phyloP scores from a whole-genome alignment of 768 basidiomycete species.

The Tricholoma bakamatsutake region DNA sequence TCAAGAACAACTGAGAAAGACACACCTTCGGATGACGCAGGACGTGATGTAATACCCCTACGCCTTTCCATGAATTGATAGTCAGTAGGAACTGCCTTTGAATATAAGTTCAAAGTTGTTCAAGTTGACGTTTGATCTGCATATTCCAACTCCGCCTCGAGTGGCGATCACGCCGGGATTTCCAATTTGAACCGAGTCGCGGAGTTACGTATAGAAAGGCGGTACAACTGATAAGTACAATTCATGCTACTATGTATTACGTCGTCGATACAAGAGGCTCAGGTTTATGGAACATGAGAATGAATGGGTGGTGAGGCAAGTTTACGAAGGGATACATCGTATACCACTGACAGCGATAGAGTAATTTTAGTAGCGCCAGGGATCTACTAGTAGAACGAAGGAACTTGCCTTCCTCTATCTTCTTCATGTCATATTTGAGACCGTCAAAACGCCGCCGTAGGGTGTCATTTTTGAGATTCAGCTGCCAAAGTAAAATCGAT shows the following conservation, averaged over 20 bases:
- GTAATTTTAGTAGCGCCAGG: background rate
- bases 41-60: slow-evolving; percentile 52
- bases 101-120: slow-evolving; percentile 9
- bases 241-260: background rate
- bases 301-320: slow-evolving; percentile 27
- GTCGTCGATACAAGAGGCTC: no score
- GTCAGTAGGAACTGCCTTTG: slow-evolving; percentile 4
- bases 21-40: slow-evolving; percentile 74
- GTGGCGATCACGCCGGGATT: background rate
- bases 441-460: slow-evolving; percentile 75
- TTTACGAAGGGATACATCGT: slow-evolving; percentile 76
- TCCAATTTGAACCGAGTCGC: background rate
- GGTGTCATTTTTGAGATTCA: slow-evolving; percentile 77
- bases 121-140: slow-evolving; percentile 11
- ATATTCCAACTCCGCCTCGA: slow-evolving; percentile 14
- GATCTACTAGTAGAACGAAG: background rate
- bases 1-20: slow-evolving; percentile 8
- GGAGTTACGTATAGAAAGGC: background rate
- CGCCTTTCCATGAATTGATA: slow-evolving; percentile 54
- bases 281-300: no score
- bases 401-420: slow-evolving; percentile 74
- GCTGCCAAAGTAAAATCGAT: slow-evolving; percentile 29
- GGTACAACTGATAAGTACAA: background rate
- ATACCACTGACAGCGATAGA: slow-evolving; percentile 53
- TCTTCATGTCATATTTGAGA: slow-evolving; percentile 83